Evolutionary conservation across 2,329 filamentous ascomycete species (phyloP).

Genomic region (Diaporthe vaccinii): DNA sequence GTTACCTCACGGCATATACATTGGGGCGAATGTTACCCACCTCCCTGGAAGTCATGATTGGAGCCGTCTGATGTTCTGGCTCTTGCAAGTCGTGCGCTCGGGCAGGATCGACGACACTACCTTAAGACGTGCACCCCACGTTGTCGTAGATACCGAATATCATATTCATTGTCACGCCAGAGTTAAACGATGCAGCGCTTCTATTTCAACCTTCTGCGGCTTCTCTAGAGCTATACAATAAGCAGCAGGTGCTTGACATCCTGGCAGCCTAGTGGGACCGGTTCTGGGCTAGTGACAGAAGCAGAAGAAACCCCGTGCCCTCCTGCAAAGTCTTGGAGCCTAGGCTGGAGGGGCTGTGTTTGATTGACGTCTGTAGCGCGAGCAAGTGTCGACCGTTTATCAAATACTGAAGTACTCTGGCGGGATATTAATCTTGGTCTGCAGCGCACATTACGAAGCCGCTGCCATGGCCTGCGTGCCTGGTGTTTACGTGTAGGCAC

Average conservation of each 20-base stretch:
- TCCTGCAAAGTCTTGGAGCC: not conserved
- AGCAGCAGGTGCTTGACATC: not conserved
- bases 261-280: not conserved
- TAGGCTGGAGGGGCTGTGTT: not conserved
- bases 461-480: not conserved
- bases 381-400: not conserved
- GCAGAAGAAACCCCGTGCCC: not conserved
- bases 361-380: constrained; percentile 6
- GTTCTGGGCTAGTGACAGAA: constrained; percentile 13
- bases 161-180: not conserved
- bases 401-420: not conserved
- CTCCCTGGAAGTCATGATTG: not conserved
- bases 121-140: not conserved
- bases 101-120: constrained; percentile 7
- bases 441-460: not conserved
- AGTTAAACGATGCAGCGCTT: not conserved
- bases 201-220: not conserved
- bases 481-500: not conserved
- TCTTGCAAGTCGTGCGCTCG: not conserved
- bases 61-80: not conserved
- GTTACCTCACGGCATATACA: not conserved
- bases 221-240: not conserved
- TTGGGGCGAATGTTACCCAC: not conserved
- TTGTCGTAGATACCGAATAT: not conserved
- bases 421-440: not conserved